phyloP scores from a whole-genome alignment of 2,329 filamentous ascomycete genomes.

The Aspergillus tamarii region DNA sequence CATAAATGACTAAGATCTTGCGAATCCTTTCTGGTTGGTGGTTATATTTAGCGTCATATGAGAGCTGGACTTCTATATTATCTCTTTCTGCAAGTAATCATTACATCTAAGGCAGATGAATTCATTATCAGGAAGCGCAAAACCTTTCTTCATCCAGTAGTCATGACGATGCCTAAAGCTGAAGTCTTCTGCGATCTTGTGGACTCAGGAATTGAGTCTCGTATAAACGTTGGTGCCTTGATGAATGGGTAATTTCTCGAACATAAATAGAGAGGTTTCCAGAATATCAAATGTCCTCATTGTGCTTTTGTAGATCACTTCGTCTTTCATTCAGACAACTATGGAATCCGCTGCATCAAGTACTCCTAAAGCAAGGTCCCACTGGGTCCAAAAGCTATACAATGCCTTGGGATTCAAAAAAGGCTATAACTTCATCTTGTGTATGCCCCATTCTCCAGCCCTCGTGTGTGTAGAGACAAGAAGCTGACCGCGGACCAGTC shows the following conservation, averaged over 20 bases:
- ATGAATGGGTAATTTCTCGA: not conserved
- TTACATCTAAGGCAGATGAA: not conserved
- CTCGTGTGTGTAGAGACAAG: not conserved
- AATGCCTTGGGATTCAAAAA: not conserved
- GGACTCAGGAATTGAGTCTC: fast-evolving
- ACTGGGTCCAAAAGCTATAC: not conserved
- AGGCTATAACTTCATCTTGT: slow-evolving; percentile 5
- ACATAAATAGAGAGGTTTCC: not conserved
- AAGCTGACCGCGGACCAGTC: not conserved
- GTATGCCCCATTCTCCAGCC: not conserved
- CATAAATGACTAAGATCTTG: not conserved
- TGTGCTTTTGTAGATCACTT: not conserved
- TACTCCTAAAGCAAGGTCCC: not conserved
- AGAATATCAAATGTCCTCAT: fast-evolving
- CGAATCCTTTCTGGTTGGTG: not conserved
- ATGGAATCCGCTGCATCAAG: not conserved
- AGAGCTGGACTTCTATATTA: not conserved
- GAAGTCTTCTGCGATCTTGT: not conserved
- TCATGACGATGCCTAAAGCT: not conserved
- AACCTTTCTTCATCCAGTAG: not conserved
- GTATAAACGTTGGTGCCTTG: not conserved
- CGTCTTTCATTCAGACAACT: not conserved
- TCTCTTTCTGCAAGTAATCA: not conserved
- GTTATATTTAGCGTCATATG: not conserved
- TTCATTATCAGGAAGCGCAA: not conserved